Percentiles rank a stretch among this genome's conserved stretches.
These are phyloP conservation scores for Babesia gibsoni DNA, from an alignment of 169 alveolate species.

Conservation along the genomic window DNA sequence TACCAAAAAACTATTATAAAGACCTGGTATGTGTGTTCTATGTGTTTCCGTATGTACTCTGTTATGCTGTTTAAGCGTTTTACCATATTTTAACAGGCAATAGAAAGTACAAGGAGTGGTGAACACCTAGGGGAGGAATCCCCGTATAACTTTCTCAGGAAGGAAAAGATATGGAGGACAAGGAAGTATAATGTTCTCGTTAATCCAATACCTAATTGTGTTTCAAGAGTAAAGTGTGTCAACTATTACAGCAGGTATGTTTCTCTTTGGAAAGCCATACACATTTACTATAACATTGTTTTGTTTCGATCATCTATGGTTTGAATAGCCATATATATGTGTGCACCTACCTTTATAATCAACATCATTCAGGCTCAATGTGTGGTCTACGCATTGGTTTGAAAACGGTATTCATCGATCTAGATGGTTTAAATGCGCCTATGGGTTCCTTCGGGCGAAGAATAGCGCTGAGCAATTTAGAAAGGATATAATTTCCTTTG, in stretches of 20 bases:
- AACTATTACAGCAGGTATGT: slow-evolving; percentile 65
- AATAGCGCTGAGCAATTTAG: slow-evolving; percentile 80
- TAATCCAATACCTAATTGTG: slow-evolving; percentile 65
- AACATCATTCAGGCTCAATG: slow-evolving; percentile 65
- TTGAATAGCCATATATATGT: too few relatives aligned
- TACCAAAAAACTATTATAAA: slow-evolving; percentile 66
- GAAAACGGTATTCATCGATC: slow-evolving; percentile 80
- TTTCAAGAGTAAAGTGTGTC: slow-evolving; percentile 71
- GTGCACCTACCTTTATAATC: neutral
- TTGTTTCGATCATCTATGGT: too few relatives aligned
- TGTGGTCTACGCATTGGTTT: slow-evolving; percentile 82
- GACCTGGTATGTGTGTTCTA: slow-evolving; percentile 60
- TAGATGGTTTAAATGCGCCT: slow-evolving; percentile 82
- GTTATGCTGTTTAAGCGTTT: too few relatives aligned
- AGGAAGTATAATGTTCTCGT: slow-evolving; percentile 73
- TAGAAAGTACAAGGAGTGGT: slow-evolving; percentile 74
- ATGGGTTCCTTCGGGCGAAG: slow-evolving; percentile 78
- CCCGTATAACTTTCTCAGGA: slow-evolving; percentile 72
- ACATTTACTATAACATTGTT: too few relatives aligned
- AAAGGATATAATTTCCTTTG: slow-evolving; percentile 29
- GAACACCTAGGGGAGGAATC: slow-evolving; percentile 78
- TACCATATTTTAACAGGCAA: neutral
- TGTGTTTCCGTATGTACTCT: too few relatives aligned
- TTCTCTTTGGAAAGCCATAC: neutral
- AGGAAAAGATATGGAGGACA: slow-evolving; percentile 70